Percentiles rank a stretch among this genome's conserved stretches.
Evolutionary conservation across 2,329 filamentous ascomycete species (phyloP).

Genomic region (Acarospora socialis): DNA sequence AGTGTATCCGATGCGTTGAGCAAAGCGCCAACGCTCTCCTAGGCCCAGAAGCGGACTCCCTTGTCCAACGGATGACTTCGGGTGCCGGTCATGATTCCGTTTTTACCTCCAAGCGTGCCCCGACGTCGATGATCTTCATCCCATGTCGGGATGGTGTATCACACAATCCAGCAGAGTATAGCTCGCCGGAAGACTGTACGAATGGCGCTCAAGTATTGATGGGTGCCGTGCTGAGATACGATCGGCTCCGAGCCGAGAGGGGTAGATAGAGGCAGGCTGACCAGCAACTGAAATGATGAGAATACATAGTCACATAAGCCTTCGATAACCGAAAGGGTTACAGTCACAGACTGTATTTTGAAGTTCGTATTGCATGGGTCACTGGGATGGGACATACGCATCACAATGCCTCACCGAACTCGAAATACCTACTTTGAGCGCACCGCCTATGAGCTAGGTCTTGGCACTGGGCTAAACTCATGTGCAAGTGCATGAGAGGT

Average conservation of each 20-base stretch:
- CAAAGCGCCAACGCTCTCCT: slow-evolving; percentile 44
- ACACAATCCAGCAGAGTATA: slow-evolving; percentile 50
- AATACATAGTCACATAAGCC: too few species aligned
- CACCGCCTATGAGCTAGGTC: too few species aligned
- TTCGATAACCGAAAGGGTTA: too few species aligned
- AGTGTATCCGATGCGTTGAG: slow-evolving; percentile 52
- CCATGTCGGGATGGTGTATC: slow-evolving; percentile 49
- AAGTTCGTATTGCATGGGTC: too few species aligned
- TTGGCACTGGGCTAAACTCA: too few species aligned
- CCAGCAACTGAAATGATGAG: too few species aligned
- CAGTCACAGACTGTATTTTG: too few species aligned
- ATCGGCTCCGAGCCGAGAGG: slow-evolving; percentile 28
- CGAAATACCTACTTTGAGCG: too few species aligned
- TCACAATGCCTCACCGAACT: too few species aligned
- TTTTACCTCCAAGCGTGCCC: slow-evolving; percentile 43
- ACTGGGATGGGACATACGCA: too few species aligned
- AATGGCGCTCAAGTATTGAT: slow-evolving; percentile 40
- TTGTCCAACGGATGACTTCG: slow-evolving; percentile 40
- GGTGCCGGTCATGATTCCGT: slow-evolving; percentile 52
- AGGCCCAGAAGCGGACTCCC: slow-evolving; percentile 34
- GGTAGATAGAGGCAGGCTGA: too few species aligned
- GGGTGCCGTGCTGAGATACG: slow-evolving; percentile 36
- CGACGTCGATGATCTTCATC: slow-evolving; percentile 54
- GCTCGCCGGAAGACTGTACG: slow-evolving; percentile 44
- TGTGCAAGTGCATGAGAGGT: too few species aligned